phyloP scores from a whole-genome alignment of 163 green algal genomes.

The Prototheca wickerhamii region DNA sequence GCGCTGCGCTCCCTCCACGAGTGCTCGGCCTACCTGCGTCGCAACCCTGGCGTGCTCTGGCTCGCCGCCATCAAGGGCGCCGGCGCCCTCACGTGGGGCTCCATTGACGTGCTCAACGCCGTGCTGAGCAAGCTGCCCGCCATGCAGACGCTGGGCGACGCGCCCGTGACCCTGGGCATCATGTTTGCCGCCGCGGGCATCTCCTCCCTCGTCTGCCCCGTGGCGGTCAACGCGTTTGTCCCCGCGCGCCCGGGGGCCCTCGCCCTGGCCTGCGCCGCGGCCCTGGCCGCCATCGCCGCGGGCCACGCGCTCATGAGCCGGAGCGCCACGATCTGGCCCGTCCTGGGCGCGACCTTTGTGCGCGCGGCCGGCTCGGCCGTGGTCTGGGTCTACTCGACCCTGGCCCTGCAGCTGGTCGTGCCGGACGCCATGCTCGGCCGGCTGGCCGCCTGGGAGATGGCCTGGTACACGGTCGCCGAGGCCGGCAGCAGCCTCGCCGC shows the following conservation, averaged over 20 bases:
- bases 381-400: slow-evolving; percentile 38
- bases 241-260: slow-evolving; percentile 7
- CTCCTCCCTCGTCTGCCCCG: slow-evolving; percentile 39
- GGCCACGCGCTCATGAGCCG: slow-evolving; percentile 14
- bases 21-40: slow-evolving; percentile 14
- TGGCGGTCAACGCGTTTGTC: slow-evolving; percentile 27
- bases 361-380: slow-evolving; percentile 11
- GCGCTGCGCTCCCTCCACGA: background rate
- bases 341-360: slow-evolving; percentile 26
- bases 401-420: slow-evolving; percentile 42
- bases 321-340: slow-evolving; percentile 9
- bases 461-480: slow-evolving; percentile 37
- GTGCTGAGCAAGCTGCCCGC: slow-evolving; percentile 20
- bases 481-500: slow-evolving; percentile 10
- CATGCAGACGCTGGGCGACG: slow-evolving; percentile 32
- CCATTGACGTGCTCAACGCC: slow-evolving; percentile 22
- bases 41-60: slow-evolving; percentile 24
- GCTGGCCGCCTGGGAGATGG: slow-evolving; percentile 40
- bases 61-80: slow-evolving; percentile 34
- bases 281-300: slow-evolving; percentile 19
- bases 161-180: slow-evolving; percentile 29
- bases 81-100: slow-evolving; percentile 13
- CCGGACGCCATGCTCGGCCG: slow-evolving; percentile 29
- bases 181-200: slow-evolving; percentile 45
- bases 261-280: slow-evolving; percentile 15